These are phyloP conservation scores for Boletus bicolor DNA, from an alignment of 768 basidiomycete species.

Conservation along the genomic window DNA sequence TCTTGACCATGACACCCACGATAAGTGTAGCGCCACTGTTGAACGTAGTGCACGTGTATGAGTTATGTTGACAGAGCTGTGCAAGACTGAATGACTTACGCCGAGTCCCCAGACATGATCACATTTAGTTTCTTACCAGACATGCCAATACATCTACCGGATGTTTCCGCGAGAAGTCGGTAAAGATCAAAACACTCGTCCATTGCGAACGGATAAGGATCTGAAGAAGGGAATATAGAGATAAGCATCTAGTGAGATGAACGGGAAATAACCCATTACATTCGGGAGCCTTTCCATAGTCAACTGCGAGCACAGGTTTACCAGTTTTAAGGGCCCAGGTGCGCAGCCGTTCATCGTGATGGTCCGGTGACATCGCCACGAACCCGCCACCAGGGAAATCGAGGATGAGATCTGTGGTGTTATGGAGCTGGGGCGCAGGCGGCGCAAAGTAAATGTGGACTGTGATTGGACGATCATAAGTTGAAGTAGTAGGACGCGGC, in stretches of 20 bases:
- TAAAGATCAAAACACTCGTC: constrained; percentile 95
- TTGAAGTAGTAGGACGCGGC: constrained; percentile 72
- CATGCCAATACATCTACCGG: constrained; percentile 82
- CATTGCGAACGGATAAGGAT: constrained; percentile 95
- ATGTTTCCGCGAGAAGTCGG: constrained; percentile 73
- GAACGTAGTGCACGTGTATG: constrained; percentile 11
- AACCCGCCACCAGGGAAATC: constrained; percentile 98
- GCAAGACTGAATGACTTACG: constrained; percentile 54
- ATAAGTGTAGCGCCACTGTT: constrained; percentile 85
- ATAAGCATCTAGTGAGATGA: constrained; percentile 1
- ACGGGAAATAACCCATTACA: constrained; percentile 47
- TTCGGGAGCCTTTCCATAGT: constrained; percentile 97
- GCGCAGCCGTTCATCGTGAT: constrained; percentile 91
- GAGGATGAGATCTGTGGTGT: constrained; percentile 76
- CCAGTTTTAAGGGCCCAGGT: constrained; percentile 80
- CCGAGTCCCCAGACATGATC: constrained; percentile 91
- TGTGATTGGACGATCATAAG: constrained; percentile 78
- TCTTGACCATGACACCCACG: constrained; percentile 78
- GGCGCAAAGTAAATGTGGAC: constrained; percentile 80
- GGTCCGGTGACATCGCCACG: constrained; percentile 92
- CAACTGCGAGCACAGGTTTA: constrained; percentile 78
- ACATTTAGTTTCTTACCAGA: constrained; percentile 75
- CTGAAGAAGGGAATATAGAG: constrained; percentile 37
- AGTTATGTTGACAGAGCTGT: constrained; percentile 2
- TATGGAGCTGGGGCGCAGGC: constrained; percentile 57